Evolutionary conservation across 768 basidiomycete genomes (phyloP).

Genomic region (Solioccasus polychromus): DNA sequence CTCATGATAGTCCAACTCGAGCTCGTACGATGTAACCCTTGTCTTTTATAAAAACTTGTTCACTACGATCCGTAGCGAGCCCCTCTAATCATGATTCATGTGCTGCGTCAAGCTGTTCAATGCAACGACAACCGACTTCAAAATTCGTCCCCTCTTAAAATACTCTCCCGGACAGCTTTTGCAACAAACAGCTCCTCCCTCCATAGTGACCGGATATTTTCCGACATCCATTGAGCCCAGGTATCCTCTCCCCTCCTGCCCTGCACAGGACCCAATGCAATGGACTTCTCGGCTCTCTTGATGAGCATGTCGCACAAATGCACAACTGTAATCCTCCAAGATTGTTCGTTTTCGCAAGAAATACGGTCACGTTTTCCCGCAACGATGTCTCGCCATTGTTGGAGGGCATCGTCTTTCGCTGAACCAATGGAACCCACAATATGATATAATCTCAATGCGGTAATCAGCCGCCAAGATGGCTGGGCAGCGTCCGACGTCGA

Average conservation of each 20-base stretch:
- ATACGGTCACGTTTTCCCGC: constrained; percentile 43
- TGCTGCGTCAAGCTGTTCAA: background rate
- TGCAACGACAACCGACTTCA: constrained; percentile 18
- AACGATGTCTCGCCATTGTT: constrained; percentile 55
- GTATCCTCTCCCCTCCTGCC: background rate
- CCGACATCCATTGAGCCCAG: constrained; percentile 36
- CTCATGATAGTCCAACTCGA: too few relatives aligned
- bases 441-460: constrained; percentile 66
- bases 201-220: constrained; percentile 54
- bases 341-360: constrained; percentile 46
- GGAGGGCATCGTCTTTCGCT: constrained; percentile 32
- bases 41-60: too few relatives aligned
- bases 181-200: constrained; percentile 57
- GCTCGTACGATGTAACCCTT: too few relatives aligned
- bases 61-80: too few relatives aligned
- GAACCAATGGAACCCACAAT: constrained; percentile 34
- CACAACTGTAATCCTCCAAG: constrained; percentile 43
- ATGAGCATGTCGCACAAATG: constrained; percentile 39
- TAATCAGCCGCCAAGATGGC: constrained; percentile 79
- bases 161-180: constrained; percentile 41
- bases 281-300: constrained; percentile 28
- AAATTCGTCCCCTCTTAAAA: constrained; percentile 48
- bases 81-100: too few relatives aligned
- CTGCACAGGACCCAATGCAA: constrained; percentile 1
- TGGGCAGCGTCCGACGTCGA: constrained; percentile 55